These are phyloP conservation scores for Monilinia fructigena DNA, from an alignment of 2,329 filamentous ascomycete genomes.

Conservation along the genomic window DNA sequence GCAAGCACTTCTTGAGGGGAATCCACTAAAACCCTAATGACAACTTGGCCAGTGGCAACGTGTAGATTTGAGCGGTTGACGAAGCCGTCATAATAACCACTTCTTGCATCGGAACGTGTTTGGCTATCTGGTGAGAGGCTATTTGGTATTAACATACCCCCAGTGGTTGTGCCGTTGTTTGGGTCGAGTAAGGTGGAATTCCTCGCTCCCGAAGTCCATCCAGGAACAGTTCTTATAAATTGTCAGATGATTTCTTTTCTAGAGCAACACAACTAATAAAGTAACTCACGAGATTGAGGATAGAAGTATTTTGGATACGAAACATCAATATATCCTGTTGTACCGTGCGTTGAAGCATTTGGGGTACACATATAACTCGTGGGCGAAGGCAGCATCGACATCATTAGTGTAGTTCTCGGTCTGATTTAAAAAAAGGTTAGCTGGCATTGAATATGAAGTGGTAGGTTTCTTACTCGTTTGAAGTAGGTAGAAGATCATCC, in stretches of 20 bases:
- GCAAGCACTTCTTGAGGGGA: slow-evolving; percentile 14
- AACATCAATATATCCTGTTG: slow-evolving; percentile 42
- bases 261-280: background rate
- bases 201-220: slow-evolving; percentile 43
- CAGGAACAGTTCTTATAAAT: slow-evolving; percentile 42
- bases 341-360: slow-evolving; percentile 39
- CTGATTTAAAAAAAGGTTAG: slow-evolving; percentile 25
- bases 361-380: slow-evolving; percentile 38
- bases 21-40: slow-evolving; percentile 41
- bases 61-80: slow-evolving; percentile 44
- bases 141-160: slow-evolving; percentile 43
- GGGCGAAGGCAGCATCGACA: slow-evolving; percentile 31
- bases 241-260: slow-evolving; percentile 4
- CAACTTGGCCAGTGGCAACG: slow-evolving; percentile 43
- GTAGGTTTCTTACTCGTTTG: slow-evolving; percentile 38
- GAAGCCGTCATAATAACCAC: slow-evolving; percentile 45
- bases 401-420: slow-evolving; percentile 43
- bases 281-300: slow-evolving; percentile 43
- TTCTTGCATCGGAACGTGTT: slow-evolving; percentile 44
- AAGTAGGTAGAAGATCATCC: slow-evolving; percentile 45
- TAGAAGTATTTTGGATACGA: slow-evolving; percentile 45
- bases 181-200: slow-evolving; percentile 41
- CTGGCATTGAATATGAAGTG: background rate
- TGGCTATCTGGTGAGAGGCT: slow-evolving; percentile 44
- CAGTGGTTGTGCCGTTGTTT: slow-evolving; percentile 43